phyloP scores from a whole-genome alignment of 192 early-diverging fungal species.

The Phlyctochytrium bullatum region DNA sequence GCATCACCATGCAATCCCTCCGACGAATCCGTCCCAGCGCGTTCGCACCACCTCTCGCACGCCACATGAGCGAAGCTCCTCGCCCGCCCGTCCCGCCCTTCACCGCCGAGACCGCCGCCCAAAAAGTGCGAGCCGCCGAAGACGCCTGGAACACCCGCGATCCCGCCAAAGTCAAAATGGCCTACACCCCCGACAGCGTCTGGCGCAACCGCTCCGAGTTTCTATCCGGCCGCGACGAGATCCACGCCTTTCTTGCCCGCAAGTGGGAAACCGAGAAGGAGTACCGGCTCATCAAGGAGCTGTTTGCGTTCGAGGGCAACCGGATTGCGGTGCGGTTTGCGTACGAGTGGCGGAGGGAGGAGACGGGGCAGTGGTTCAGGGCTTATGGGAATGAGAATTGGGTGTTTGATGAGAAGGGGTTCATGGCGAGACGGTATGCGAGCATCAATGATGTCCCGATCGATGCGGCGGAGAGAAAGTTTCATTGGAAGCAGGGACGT shows the following conservation, averaged over 20 bases:
- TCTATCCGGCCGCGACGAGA: conserved; percentile 32
- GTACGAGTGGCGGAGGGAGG: conserved; percentile 46
- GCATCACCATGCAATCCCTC: too few species aligned
- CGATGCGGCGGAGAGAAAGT: conserved; percentile 17
- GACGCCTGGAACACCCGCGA: conserved; percentile 38
- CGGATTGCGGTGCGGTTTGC: conserved; percentile 49
- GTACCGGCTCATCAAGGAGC: conserved; percentile 47
- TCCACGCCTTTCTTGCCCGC: conserved; percentile 30
- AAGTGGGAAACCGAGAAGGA: conserved; percentile 44
- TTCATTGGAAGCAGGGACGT: too few species aligned
- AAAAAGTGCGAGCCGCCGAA: conserved; percentile 38
- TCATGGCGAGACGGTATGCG: conserved; percentile 20
- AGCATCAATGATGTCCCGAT: conserved; percentile 21
- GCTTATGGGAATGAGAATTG: conserved; percentile 31
- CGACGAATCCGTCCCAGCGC: too few species aligned
- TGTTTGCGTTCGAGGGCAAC: conserved; percentile 43
- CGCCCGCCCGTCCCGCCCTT: too few species aligned
- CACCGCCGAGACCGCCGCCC: conserved; percentile 27
- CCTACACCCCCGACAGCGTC: conserved; percentile 21
- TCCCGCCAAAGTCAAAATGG: conserved; percentile 28
- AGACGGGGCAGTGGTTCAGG: conserved; percentile 22
- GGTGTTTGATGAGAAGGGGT: conserved; percentile 20
- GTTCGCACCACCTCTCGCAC: too few species aligned
- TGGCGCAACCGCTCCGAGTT: conserved; percentile 49
- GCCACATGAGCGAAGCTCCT: too few species aligned